These are phyloP conservation scores for Aspergillus carbonarius DNA, from an alignment of 2,329 filamentous ascomycete species.

Conservation along the genomic window DNA sequence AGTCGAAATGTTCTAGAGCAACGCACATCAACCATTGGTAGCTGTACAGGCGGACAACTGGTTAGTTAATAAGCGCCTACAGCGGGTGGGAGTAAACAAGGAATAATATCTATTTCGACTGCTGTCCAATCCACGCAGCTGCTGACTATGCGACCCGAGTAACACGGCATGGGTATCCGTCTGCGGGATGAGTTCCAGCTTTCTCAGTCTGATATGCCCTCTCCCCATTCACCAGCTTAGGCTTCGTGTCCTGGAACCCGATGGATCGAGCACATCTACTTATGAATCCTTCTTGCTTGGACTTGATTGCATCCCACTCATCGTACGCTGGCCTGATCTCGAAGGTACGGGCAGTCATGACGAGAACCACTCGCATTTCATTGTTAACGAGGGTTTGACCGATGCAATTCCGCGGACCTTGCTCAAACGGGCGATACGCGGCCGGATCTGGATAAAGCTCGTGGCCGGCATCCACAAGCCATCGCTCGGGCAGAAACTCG, in stretches of 20 bases:
- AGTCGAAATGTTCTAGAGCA: no score
- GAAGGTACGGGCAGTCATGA: constrained; percentile 25
- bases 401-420: constrained; percentile 50
- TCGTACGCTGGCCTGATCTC: constrained; percentile 21
- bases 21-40: no score
- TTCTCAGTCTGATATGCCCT: constrained; percentile 8
- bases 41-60: no score
- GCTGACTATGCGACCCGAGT: constrained; percentile 11
- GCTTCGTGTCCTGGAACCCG: not conserved
- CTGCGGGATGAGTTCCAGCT: constrained; percentile 5
- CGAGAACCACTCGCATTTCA: constrained; percentile 34
- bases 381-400: constrained; percentile 51
- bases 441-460: constrained; percentile 29
- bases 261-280: not conserved
- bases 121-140: no score
- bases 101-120: no score
- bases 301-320: constrained; percentile 4
- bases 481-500: constrained; percentile 39
- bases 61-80: no score
- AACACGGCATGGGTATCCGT: constrained; percentile 14
- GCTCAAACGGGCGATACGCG: constrained; percentile 52
- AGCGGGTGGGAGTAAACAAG: no score
- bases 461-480: constrained; percentile 28
- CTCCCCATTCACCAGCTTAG: not conserved
- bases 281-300: constrained; percentile 46